A percentile compares a stretch with the other conserved stretches of the same genome.
phyloP scores from a whole-genome alignment of 306 rosid species.

The Cicer yamashitae region DNA sequence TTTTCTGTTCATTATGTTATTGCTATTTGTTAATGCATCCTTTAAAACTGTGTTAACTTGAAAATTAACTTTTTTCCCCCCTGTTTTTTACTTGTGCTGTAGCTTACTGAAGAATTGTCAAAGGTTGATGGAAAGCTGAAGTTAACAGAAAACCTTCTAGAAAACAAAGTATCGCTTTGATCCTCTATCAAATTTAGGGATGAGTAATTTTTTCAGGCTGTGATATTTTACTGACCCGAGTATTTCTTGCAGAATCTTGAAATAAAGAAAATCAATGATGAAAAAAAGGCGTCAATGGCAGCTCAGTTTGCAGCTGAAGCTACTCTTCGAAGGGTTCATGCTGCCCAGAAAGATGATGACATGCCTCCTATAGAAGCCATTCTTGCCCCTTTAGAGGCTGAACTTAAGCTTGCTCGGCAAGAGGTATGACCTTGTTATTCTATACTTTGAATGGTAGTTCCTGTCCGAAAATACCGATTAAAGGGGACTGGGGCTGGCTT shows the following conservation, averaged over 20 bases:
- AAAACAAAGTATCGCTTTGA: constrained; percentile 76
- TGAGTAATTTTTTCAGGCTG: constrained; percentile 32
- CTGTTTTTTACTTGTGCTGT: constrained; percentile 39
- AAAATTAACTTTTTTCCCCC: constrained; percentile 42
- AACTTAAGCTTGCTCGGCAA: constrained; percentile 96
- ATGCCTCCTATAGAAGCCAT: constrained; percentile 99
- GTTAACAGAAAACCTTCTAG: constrained; percentile 91
- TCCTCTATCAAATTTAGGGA: constrained; percentile 39
- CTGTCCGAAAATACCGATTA: constrained; percentile 9
- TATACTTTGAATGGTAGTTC: constrained; percentile 20
- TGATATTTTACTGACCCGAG: constrained; percentile 42
- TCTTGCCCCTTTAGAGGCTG: constrained; percentile 99
- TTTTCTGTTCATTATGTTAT: constrained; percentile 24
- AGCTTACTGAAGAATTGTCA: constrained; percentile 92
- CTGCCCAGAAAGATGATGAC: constrained; percentile 99
- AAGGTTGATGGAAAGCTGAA: constrained; percentile 93
- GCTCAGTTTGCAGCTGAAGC: constrained; percentile 99
- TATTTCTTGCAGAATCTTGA: constrained; percentile 87
- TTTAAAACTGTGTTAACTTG: constrained; percentile 32
- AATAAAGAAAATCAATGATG: constrained; percentile 98
- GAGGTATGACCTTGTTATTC: constrained; percentile 66
- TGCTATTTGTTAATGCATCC: constrained; percentile 24
- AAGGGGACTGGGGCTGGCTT: constrained; percentile 23
- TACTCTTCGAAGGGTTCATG: constrained; percentile 97
- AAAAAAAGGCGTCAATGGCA: constrained; percentile 99